These are phyloP conservation scores for Pseudozyma pruni DNA, from an alignment of 1,284 basidiomycete genomes.

Conservation along the genomic window DNA sequence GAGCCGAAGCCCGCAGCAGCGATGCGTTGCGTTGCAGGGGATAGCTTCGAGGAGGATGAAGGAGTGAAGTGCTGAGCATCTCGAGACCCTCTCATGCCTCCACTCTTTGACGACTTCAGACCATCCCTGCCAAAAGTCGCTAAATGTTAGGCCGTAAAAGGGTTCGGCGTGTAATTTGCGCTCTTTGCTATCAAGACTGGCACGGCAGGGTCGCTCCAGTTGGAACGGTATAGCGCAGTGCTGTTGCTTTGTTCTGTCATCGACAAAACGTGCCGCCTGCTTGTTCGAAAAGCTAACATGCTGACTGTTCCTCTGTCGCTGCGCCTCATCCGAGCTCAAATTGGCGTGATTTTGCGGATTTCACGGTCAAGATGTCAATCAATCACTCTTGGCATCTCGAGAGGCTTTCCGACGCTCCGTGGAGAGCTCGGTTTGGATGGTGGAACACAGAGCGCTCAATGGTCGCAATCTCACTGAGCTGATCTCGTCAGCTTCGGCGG, in stretches of 20 bases:
- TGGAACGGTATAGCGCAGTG: constrained; percentile 10
- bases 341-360: constrained; percentile 1
- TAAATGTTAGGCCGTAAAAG: constrained; percentile 11
- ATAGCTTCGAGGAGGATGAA: too few relatives aligned
- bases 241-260: not conserved
- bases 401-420: too few relatives aligned
- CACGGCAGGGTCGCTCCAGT: constrained; percentile 39
- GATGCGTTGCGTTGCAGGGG: not conserved
- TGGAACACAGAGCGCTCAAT: too few relatives aligned
- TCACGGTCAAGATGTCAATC: not conserved
- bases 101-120: not conserved
- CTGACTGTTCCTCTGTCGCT: not conserved
- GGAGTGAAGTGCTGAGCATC: too few relatives aligned
- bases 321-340: not conserved
- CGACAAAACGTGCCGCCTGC: not conserved
- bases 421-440: too few relatives aligned
- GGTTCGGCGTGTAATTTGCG: too few relatives aligned
- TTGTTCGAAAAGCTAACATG: not conserved
- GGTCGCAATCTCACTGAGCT: too few relatives aligned
- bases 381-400: not conserved
- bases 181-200: constrained; percentile 27
- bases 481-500: too few relatives aligned
- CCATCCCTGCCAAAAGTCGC: constrained; percentile 1
- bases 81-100: constrained; percentile 3
- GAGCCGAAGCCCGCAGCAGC: not conserved